These are phyloP conservation scores for Penium margaritaceum DNA, from an alignment of 139 green algal genomes.

Conservation along the genomic window DNA sequence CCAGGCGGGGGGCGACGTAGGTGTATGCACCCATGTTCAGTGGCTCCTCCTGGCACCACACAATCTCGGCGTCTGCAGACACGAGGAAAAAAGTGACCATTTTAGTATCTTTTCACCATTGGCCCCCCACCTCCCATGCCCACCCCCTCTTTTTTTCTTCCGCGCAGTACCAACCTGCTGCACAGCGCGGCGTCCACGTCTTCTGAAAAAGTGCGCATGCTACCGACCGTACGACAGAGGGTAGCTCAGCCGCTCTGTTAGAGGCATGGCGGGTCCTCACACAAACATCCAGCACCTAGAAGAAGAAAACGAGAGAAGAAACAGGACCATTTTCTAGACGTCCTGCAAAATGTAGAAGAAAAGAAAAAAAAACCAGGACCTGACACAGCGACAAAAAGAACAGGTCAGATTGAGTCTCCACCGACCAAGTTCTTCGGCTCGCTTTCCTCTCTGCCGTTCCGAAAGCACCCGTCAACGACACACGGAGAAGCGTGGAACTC, in stretches of 20 bases:
- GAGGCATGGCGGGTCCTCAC: no score
- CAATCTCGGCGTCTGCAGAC: conserved; percentile 54
- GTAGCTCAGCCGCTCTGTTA: no score
- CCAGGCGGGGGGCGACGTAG: conserved; percentile 73
- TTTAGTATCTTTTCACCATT: background rate
- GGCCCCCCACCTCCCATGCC: background rate
- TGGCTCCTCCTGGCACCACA: conserved; percentile 94
- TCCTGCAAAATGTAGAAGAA: background rate
- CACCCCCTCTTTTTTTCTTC: background rate
- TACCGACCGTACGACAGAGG: no score
- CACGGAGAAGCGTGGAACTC: background rate
- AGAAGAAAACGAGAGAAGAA: background rate
- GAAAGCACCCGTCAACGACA: background rate
- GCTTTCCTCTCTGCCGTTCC: background rate
- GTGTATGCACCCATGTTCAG: conserved; percentile 95
- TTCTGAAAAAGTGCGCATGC: no score
- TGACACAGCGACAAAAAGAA: background rate
- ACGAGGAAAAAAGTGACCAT: background rate
- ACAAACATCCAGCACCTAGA: no score
- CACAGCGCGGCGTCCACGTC: no score
- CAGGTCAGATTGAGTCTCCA: background rate
- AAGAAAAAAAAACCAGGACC: background rate
- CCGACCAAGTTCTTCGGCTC: no score
- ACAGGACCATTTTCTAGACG: background rate
- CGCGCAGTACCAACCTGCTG: no score